Evolutionary conservation across 2,329 filamentous ascomycete genomes (phyloP), one percentile per base, ranked within the genome.

Genomic region (Pseudopyrenochaeta lycopersici): DNA sequence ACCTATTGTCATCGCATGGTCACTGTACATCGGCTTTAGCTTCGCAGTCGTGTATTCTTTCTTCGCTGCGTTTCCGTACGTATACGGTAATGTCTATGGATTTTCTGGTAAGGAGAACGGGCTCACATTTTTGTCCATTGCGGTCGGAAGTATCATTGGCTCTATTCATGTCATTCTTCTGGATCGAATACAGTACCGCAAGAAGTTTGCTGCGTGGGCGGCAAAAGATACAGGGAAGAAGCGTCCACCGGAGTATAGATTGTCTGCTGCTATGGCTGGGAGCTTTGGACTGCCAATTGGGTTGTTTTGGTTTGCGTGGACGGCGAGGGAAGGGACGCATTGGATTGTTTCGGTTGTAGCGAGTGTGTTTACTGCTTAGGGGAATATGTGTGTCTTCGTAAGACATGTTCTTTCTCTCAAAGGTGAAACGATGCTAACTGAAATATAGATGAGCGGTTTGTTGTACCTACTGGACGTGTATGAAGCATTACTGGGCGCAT

Each of bases 381-480:
- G 61, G 14, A 64, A 71, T 58, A 49, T 72, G n/a, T 56, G 59
- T 27, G 62, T 77, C 15, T 77, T 76, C 64, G 63, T 77, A 18
- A 32, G 53, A 41, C 32, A 77, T 80, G 2, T n/a, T n/a, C n/a
- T n/a, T n/a, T n/a, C n/a, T n/a, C n/a, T n/a, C n/a, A n/a, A n/a
- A n/a, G n/a, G n/a, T n/a, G n/a, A n/a, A n/a, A n/a, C n/a, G n/a
- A n/a, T n/a, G n/a, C n/a, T n/a, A n/a, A n/a, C n/a, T n/a, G n/a
- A n/a, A n/a, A n/a, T n/a, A n/a, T n/a, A n/a, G n/a, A n/a, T n/a
- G n/a, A n/a, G n/a, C n/a, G n/a, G n/a, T n/a, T n/a, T n/a, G n/a
- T n/a, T n/a, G n/a, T 88, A 87, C 62, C 77, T 81, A 1, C 74
- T 82, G 6, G 86, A 88, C 62, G 80, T 81, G 0, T 88, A 87